These are phyloP conservation scores for Coniella lustricola DNA, from an alignment of 2,329 filamentous ascomycete genomes.

Conservation along the genomic window DNA sequence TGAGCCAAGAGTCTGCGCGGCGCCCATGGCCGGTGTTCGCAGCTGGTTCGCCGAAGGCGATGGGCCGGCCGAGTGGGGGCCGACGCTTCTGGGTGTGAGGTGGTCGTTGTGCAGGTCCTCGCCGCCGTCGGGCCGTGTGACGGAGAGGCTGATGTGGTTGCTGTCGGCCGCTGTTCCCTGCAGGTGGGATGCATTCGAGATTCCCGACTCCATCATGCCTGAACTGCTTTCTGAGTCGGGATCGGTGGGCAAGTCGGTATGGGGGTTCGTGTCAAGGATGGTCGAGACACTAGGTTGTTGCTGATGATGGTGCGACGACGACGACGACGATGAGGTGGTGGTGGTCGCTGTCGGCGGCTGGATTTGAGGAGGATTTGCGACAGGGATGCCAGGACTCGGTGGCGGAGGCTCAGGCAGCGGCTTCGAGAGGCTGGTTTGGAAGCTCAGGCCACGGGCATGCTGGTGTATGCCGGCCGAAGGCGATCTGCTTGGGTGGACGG, in stretches of 20 bases:
- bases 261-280: constrained; percentile 27
- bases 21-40: constrained; percentile 28
- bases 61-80: constrained; percentile 47
- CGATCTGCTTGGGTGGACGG: constrained; percentile 19
- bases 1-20: constrained; percentile 28
- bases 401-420: constrained; percentile 47
- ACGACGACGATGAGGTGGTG: not conserved
- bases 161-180: constrained; percentile 33
- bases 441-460: constrained; percentile 48
- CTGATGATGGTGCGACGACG: not conserved
- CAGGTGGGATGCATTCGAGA: constrained; percentile 19
- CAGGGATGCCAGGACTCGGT: constrained; percentile 27
- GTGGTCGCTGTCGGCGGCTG: constrained; percentile 12
- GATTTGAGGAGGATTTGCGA: constrained; percentile 18
- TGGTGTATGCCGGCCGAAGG: constrained; percentile 23
- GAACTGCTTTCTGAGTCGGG: constrained; percentile 33
- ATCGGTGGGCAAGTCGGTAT: constrained; percentile 14
- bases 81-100: constrained; percentile 45
- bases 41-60: constrained; percentile 45
- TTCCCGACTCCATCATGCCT: constrained; percentile 43
- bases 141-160: constrained; percentile 36
- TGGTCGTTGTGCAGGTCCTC: constrained; percentile 40
- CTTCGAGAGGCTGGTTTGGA: constrained; percentile 52
- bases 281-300: constrained; percentile 23
- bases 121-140: constrained; percentile 34